phyloP scores from a whole-genome alignment of 345 rosid species.

The Acer campestre region DNA sequence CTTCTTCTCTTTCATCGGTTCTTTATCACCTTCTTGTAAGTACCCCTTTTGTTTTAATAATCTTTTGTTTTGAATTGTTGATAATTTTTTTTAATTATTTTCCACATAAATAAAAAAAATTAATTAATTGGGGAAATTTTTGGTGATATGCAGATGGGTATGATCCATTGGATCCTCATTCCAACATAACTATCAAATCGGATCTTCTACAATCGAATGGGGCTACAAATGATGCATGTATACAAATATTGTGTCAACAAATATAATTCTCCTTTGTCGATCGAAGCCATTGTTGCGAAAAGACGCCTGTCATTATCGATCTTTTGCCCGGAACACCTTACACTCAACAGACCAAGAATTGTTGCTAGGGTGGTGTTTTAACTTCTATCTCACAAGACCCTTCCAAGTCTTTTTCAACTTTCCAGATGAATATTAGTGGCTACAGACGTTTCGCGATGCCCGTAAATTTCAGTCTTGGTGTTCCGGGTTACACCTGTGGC shows the following conservation, averaged over 20 bases:
- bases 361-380: conserved; percentile 79
- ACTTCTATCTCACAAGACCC: conserved; percentile 64
- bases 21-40: conserved; percentile 48
- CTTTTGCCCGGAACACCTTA: conserved; percentile 74
- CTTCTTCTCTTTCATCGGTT: conserved; percentile 16
- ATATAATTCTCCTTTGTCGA: too few species aligned
- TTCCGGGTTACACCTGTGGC: conserved; percentile 83
- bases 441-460: too few species aligned
- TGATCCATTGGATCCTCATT: conserved; percentile 86
- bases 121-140: conserved; percentile 9
- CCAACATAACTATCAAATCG: conserved; percentile 78
- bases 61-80: too few species aligned
- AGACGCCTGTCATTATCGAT: conserved; percentile 64
- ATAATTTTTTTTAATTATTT: not conserved
- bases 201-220: conserved; percentile 53
- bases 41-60: not conserved
- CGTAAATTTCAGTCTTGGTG: too few species aligned
- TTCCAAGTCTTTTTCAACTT: conserved; percentile 42
- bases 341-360: conserved; percentile 54
- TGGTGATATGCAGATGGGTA: conserved; percentile 60
- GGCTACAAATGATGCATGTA: conserved; percentile 45
- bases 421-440: conserved; percentile 53
- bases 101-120: not conserved
- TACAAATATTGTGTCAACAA: too few species aligned
- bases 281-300: conserved; percentile 72